A percentile compares a stretch with the other conserved stretches of the same genome.
phyloP scores from a whole-genome alignment of 2,329 filamentous ascomycete genomes.

The Penicillium sp. region DNA sequence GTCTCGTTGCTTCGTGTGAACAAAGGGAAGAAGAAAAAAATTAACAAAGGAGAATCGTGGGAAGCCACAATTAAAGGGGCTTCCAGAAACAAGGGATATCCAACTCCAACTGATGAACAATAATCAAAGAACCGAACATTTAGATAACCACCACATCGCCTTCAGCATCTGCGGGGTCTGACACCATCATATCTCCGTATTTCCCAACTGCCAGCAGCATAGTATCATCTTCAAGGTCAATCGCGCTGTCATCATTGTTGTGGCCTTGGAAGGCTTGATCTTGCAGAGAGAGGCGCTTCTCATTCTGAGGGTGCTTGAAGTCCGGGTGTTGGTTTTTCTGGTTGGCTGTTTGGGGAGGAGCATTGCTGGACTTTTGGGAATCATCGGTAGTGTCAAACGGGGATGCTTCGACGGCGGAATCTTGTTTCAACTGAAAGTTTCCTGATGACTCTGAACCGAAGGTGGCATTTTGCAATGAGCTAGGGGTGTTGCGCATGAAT shows the following conservation, averaged over 20 bases:
- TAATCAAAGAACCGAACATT: slow-evolving; percentile 25
- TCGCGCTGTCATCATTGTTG: slow-evolving; percentile 71
- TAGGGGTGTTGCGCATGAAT: slow-evolving; percentile 66
- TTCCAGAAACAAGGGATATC: slow-evolving; percentile 27
- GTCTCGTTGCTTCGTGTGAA: slow-evolving; percentile 29
- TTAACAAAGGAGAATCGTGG: slow-evolving; percentile 20
- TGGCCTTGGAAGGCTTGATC: slow-evolving; percentile 39
- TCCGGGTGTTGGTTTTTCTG: slow-evolving; percentile 23
- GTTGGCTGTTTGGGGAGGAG: slow-evolving; percentile 16
- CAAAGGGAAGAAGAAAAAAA: slow-evolving; percentile 16
- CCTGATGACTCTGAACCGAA: slow-evolving; percentile 28
- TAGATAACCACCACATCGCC: slow-evolving; percentile 51
- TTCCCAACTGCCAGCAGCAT: slow-evolving; percentile 46
- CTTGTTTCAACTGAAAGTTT: slow-evolving; percentile 25
- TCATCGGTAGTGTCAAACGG: slow-evolving; percentile 19
- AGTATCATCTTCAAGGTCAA: slow-evolving; percentile 61
- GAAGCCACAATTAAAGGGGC: slow-evolving; percentile 23
- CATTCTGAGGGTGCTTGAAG: slow-evolving; percentile 20
- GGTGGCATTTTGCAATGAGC: slow-evolving; percentile 31
- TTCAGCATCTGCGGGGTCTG: slow-evolving; percentile 48
- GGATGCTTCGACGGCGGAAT: slow-evolving; percentile 16
- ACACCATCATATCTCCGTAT: slow-evolving; percentile 49
- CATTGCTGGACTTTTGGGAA: slow-evolving; percentile 24
- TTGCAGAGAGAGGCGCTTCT: slow-evolving; percentile 50
- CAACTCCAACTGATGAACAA: slow-evolving; percentile 33